A percentile compares a stretch with the other conserved stretches of the same genome.
Conservation (phyloP, 1,284 basidiomycete genomes). For the Rhodotorula sp. region DNA sequence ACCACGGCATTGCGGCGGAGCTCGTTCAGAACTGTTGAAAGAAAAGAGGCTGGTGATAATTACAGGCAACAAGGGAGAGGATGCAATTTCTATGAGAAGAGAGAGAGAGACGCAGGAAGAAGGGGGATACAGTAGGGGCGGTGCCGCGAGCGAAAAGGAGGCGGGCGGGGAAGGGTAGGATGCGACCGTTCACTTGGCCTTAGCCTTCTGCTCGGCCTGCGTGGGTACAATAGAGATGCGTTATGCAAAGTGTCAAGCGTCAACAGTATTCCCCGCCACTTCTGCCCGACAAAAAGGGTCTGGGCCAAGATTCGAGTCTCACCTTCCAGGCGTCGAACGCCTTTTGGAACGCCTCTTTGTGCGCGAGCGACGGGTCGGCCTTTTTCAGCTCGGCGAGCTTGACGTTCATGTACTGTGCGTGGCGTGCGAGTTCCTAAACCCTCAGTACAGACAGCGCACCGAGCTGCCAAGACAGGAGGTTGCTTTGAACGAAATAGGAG, state of each 20-base stretch:
- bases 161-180: neutral
- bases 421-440: too few relatives aligned
- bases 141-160: neutral
- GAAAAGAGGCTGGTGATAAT: neutral
- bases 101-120: neutral
- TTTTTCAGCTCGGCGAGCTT: slow-evolving; percentile 30
- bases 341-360: slow-evolving; percentile 22
- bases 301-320: neutral
- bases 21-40: neutral
- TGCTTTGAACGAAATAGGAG: too few relatives aligned
- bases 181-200: neutral
- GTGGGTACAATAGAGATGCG: neutral
- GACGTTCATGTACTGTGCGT: slow-evolving; percentile 26
- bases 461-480: too few relatives aligned
- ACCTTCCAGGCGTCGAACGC: slow-evolving; percentile 29
- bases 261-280: too few relatives aligned
- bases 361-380: slow-evolving; percentile 13
- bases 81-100: neutral
- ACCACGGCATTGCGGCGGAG: too few relatives aligned
- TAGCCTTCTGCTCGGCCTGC: slow-evolving; percentile 12
- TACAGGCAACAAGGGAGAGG: neutral
- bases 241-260: neutral
- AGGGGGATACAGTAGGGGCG: too few relatives aligned
- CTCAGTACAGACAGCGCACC: neutral
- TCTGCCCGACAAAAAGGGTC: neutral